Conservation (phyloP, 169 alveolate genomes). For the Cyclospora cayetanensis region DNA sequence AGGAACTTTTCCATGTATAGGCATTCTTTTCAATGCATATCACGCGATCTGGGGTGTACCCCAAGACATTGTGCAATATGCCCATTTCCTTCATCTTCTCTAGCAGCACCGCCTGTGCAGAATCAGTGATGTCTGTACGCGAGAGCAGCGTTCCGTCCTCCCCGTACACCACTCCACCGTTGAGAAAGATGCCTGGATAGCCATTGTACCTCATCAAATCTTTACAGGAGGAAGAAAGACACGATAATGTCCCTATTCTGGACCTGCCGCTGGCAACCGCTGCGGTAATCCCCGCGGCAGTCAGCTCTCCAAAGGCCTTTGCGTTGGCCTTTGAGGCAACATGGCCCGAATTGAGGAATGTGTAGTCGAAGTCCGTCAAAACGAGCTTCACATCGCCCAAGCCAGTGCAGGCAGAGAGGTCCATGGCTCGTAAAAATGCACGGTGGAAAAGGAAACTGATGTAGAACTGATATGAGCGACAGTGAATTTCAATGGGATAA, state of each 20-base stretch:
- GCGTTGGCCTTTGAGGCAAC: conserved; percentile 49
- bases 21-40: conserved; percentile 68
- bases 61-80: conserved; percentile 56
- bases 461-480: no score
- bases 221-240: background rate
- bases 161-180: conserved; percentile 77
- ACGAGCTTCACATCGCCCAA: conserved; percentile 44
- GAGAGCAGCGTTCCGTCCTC: conserved; percentile 69
- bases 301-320: conserved; percentile 26
- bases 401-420: conserved; percentile 24
- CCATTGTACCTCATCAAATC: conserved; percentile 59
- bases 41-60: conserved; percentile 71
- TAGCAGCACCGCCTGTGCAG: conserved; percentile 65
- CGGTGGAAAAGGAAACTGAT: no score
- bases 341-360: conserved; percentile 60
- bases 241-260: conserved; percentile 17
- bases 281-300: conserved; percentile 33
- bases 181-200: conserved; percentile 77
- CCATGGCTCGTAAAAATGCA: no score
- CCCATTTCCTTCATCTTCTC: conserved; percentile 68
- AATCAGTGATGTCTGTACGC: conserved; percentile 53
- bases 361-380: conserved; percentile 68
- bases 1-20: conserved; percentile 54
- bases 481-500: no score
- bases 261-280: conserved; percentile 71